phyloP scores from a whole-genome alignment of 441 rosid genomes.

The Bocquillonia castaneifolia region DNA sequence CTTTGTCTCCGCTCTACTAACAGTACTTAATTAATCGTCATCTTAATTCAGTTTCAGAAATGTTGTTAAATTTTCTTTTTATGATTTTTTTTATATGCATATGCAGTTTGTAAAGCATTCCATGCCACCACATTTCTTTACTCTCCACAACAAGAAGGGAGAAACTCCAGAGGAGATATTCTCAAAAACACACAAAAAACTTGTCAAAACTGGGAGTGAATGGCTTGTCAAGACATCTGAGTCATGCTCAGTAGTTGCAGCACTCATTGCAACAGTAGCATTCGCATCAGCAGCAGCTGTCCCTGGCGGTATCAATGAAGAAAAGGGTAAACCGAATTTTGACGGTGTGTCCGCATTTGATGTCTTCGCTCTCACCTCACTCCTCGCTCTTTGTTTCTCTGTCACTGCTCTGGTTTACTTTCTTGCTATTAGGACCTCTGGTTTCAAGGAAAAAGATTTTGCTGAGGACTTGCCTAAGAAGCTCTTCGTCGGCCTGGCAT shows the following conservation, averaged over 20 bases:
- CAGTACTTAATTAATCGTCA: no score
- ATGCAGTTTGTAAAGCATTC: slow-evolving; percentile 44
- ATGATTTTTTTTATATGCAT: no score
- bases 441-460: slow-evolving; percentile 40
- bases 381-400: slow-evolving; percentile 45
- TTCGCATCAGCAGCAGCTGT: slow-evolving; percentile 43
- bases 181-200: slow-evolving; percentile 33
- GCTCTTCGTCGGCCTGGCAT: slow-evolving; percentile 38
- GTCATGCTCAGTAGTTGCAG: slow-evolving; percentile 49
- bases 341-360: slow-evolving; percentile 33
- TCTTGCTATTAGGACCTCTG: slow-evolving; percentile 40
- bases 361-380: slow-evolving; percentile 42
- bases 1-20: no score
- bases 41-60: no score
- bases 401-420: slow-evolving; percentile 37
- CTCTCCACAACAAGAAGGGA: slow-evolving; percentile 28
- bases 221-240: slow-evolving; percentile 48
- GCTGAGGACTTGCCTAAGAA: slow-evolving; percentile 30
- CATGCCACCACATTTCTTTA: slow-evolving; percentile 36
- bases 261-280: slow-evolving; percentile 51
- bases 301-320: slow-evolving; percentile 35
- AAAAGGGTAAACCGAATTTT: slow-evolving; percentile 29
- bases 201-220: slow-evolving; percentile 33
- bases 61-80: no score
- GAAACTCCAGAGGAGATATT: slow-evolving; percentile 34